phyloP scores from a whole-genome alignment of 1,284 basidiomycete genomes.

The Tilletia indica region DNA sequence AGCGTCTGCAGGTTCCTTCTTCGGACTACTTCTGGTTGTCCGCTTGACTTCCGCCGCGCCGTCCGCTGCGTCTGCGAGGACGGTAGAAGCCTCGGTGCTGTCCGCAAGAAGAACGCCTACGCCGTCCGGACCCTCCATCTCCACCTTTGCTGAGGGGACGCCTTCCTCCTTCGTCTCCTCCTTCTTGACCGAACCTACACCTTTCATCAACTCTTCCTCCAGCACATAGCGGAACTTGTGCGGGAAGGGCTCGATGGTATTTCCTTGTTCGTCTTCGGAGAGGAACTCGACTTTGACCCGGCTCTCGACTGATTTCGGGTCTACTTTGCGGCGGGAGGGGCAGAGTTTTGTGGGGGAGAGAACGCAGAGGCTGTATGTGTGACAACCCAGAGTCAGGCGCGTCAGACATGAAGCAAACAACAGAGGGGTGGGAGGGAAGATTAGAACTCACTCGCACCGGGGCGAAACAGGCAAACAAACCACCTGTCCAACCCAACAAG shows the following conservation, averaged over 20 bases:
- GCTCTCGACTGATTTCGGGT: slow-evolving; percentile 34
- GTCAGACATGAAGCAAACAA: too few relatives aligned
- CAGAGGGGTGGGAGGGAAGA: not conserved
- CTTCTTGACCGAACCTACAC: not conserved
- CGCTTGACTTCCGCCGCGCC: not conserved
- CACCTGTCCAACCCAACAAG: slow-evolving; percentile 65
- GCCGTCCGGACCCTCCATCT: not conserved
- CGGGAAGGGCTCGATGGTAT: not conserved
- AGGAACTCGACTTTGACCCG: slow-evolving; percentile 30
- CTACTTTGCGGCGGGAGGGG: slow-evolving; percentile 37
- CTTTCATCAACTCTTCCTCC: not conserved
- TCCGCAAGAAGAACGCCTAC: not conserved
- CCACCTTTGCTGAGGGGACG: not conserved
- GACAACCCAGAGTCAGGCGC: not conserved
- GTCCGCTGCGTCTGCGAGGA: not conserved
- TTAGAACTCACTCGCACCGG: slow-evolving; percentile 66
- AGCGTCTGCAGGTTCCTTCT: not conserved
- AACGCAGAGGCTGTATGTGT: slow-evolving; percentile 31
- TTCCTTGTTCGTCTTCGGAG: slow-evolving; percentile 18
- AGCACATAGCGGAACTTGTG: slow-evolving; percentile 12
- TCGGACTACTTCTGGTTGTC: not conserved
- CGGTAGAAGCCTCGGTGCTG: not conserved
- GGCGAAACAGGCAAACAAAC: slow-evolving; percentile 80
- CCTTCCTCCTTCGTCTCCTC: not conserved
- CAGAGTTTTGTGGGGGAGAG: slow-evolving; percentile 37